Conservation (phyloP, 2,329 filamentous ascomycete species). For the Dactylellina cionopaga region DNA sequence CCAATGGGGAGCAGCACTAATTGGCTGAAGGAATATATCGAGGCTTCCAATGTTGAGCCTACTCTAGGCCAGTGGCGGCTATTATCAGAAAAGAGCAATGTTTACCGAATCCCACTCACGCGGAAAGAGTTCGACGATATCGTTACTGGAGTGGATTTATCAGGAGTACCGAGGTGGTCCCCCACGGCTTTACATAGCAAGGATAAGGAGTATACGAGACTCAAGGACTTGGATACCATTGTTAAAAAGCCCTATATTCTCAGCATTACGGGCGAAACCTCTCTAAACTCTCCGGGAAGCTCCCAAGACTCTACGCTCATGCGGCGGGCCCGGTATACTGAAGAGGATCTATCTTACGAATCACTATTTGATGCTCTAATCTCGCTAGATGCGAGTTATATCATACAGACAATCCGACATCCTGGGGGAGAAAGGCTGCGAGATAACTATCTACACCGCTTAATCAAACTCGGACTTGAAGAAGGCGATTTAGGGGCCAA, state of each 20-base stretch:
- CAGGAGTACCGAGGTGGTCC: conserved; percentile 7
- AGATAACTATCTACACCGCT: conserved; percentile 15
- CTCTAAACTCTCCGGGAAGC: background rate
- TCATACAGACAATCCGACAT: background rate
- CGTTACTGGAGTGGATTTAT: background rate
- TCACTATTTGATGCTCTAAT: conserved; percentile 20
- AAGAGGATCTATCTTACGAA: conserved; percentile 19
- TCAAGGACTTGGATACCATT: background rate
- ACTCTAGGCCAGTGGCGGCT: conserved; percentile 20
- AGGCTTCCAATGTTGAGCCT: conserved; percentile 14
- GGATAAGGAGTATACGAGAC: background rate
- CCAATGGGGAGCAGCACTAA: conserved; percentile 1
- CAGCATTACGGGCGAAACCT: background rate
- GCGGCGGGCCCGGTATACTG: background rate
- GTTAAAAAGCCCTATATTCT: conserved; percentile 9
- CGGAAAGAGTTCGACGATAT: conserved; percentile 26
- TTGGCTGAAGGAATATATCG: conserved; percentile 8
- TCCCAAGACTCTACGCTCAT: background rate
- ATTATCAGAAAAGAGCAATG: conserved; percentile 19
- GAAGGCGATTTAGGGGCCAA: conserved; percentile 3
- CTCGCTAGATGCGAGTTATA: background rate
- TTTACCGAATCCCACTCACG: conserved; percentile 12
- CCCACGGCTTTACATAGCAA: background rate
- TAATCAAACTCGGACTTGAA: conserved; percentile 17
- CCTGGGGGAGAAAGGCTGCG: background rate